phyloP scores from a whole-genome alignment of 2,329 filamentous ascomycete species.

The Whalleya microplaca region DNA sequence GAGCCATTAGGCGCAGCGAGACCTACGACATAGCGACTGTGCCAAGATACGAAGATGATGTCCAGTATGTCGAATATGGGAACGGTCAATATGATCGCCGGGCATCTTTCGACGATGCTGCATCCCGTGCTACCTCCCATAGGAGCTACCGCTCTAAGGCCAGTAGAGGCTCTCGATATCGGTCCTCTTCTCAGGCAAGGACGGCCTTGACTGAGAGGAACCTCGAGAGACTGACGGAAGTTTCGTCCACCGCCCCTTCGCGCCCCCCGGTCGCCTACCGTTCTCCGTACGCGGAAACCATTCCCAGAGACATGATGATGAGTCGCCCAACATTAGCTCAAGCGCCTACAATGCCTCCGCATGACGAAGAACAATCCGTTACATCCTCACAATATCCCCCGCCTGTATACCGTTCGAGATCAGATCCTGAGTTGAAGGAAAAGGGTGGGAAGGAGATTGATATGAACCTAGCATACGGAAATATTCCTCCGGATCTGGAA shows the following conservation, averaged over 20 bases:
- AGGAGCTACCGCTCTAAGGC: slow-evolving; percentile 45
- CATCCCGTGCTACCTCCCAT: slow-evolving; percentile 46
- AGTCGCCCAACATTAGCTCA: slow-evolving; percentile 43
- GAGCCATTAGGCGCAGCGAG: slow-evolving; percentile 61
- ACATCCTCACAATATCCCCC: slow-evolving; percentile 12
- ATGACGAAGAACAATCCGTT: slow-evolving; percentile 15
- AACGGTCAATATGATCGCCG: slow-evolving; percentile 30
- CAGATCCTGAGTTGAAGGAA: slow-evolving; percentile 44
- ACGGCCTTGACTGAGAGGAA: slow-evolving; percentile 56
- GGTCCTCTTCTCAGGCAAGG: slow-evolving; percentile 38
- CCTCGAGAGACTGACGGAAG: slow-evolving; percentile 57
- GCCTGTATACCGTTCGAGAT: slow-evolving; percentile 41
- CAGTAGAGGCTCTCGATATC: slow-evolving; percentile 40
- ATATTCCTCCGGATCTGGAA: slow-evolving; percentile 70
- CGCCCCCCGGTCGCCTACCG: slow-evolving; percentile 43
- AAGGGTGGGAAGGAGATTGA: slow-evolving; percentile 63
- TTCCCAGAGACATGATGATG: slow-evolving; percentile 47
- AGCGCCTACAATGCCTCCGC: slow-evolving; percentile 36
- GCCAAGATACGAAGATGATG: slow-evolving; percentile 36
- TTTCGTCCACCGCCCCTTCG: slow-evolving; percentile 53
- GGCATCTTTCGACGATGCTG: slow-evolving; percentile 38
- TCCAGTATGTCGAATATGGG: slow-evolving; percentile 34
- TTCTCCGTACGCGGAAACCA: slow-evolving; percentile 49
- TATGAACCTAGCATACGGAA: slow-evolving; percentile 90
- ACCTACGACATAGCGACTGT: slow-evolving; percentile 49